Evolutionary conservation across 2,329 filamentous ascomycete genomes (phyloP).

Genomic region (Juglanconis oblonga): DNA sequence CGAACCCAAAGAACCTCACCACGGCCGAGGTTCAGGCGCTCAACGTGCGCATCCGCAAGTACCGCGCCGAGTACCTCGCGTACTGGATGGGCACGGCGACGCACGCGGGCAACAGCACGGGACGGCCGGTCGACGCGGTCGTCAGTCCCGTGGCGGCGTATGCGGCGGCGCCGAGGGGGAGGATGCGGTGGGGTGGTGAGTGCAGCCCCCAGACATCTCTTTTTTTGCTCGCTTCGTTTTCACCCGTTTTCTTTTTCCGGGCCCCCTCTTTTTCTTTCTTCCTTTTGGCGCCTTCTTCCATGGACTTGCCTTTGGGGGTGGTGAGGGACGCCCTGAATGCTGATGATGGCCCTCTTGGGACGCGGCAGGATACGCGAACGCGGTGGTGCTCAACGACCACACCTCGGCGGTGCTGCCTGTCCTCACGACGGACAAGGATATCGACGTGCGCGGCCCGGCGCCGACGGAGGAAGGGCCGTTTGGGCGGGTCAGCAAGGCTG

Average conservation of each 20-base stretch:
- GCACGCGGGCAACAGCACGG: not conserved
- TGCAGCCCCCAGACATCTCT: not conserved
- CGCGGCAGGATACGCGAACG: not conserved
- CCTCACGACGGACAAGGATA: constrained; percentile 1
- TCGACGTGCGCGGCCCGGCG: not conserved
- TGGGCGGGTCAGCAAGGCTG: not conserved
- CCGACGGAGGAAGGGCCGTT: not conserved
- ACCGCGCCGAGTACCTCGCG: not conserved
- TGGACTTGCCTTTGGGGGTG: too few relatives aligned
- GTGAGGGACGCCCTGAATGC: too few relatives aligned
- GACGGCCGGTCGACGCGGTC: not conserved
- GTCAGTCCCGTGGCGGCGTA: constrained; percentile 5
- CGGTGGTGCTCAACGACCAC: constrained; percentile 5
- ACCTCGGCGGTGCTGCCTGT: not conserved
- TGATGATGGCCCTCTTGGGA: too few relatives aligned
- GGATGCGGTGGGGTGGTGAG: not conserved
- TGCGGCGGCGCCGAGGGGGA: not conserved
- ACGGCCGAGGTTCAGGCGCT: not conserved
- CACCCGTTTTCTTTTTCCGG: too few relatives aligned
- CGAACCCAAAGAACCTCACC: not conserved
- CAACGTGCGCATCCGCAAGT: not conserved
- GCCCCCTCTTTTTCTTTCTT: too few relatives aligned
- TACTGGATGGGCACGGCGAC: not conserved
- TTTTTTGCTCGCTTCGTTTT: too few relatives aligned
- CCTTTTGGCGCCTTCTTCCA: too few relatives aligned